A percentile compares a stretch with the other conserved stretches of the same genome.
Conservation (phyloP, 768 basidiomycete genomes). For the Kwoniella europaea region DNA sequence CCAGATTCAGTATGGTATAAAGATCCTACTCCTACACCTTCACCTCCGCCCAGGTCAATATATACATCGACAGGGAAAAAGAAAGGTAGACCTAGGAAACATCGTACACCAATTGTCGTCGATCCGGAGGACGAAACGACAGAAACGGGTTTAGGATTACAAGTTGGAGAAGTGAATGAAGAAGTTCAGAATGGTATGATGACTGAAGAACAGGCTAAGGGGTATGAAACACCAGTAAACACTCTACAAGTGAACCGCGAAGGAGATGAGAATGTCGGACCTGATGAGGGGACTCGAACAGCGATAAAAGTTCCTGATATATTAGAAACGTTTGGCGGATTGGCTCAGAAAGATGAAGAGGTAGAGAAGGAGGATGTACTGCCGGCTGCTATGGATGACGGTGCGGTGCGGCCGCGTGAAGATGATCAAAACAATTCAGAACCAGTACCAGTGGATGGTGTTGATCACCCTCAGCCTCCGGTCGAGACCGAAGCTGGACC, state of each 20-base stretch:
- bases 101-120: not conserved
- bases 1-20: conserved; percentile 50
- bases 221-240: not conserved
- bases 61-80: not conserved
- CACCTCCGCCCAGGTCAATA: conserved; percentile 7
- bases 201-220: not conserved
- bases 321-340: not conserved
- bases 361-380: not conserved
- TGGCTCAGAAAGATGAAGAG: not conserved
- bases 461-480: too few species aligned
- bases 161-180: not conserved
- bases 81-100: conserved; percentile 13
- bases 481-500: conserved; percentile 9
- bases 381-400: not conserved
- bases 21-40: conserved; percentile 23
- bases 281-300: not conserved
- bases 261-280: not conserved
- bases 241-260: not conserved
- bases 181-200: not conserved
- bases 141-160: not conserved
- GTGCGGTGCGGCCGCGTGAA: too few species aligned
- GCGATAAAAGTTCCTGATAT: not conserved
- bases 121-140: not conserved
- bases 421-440: too few species aligned
- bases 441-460: too few species aligned